Evolutionary conservation across 768 basidiomycete species (phyloP).

Genomic region (Leccinum boreale): DNA sequence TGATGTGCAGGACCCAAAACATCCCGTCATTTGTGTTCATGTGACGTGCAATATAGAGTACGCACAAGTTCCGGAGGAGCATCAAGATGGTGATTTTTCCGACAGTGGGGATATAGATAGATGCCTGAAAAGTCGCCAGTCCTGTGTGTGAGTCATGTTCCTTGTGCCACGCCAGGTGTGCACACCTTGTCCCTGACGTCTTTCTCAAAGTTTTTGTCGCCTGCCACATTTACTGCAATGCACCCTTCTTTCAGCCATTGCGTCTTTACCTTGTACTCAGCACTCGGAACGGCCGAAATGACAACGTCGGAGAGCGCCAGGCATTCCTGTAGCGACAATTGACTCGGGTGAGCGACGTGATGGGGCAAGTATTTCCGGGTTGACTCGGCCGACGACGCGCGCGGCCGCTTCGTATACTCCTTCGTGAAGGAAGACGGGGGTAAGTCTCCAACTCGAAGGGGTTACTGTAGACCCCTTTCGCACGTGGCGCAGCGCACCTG

Average conservation of each 20-base stretch:
- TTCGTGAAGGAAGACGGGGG: constrained; percentile 8
- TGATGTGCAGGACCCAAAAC: constrained; percentile 6
- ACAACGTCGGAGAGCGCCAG: constrained; percentile 88
- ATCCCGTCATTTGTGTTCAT: constrained; percentile 2
- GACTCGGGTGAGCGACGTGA: constrained; percentile 73
- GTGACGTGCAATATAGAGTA: constrained; percentile 11
- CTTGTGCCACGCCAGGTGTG: neutral
- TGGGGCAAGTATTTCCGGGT: constrained; percentile 74
- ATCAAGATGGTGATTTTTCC: constrained; percentile 97
- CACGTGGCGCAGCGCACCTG: constrained; percentile 48
- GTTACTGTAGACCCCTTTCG: neutral
- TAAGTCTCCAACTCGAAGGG: neutral
- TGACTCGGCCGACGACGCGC: constrained; percentile 33
- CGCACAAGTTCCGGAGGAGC: constrained; percentile 93
- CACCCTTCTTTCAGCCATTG: constrained; percentile 91
- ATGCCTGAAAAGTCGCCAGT: constrained; percentile 47
- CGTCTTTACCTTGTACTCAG: constrained; percentile 86
- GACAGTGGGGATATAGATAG: constrained; percentile 93
- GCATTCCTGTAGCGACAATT: constrained; percentile 71
- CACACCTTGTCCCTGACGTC: constrained; percentile 88
- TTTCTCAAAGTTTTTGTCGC: constrained; percentile 95
- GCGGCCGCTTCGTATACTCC: constrained; percentile 94
- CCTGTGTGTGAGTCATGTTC: constrained; percentile 10
- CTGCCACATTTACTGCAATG: constrained; percentile 87
- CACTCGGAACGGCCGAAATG: constrained; percentile 86